Evolutionary conservation across 2,329 filamentous ascomycete species (phyloP).

Genomic region (Plenodomus biglobosus): DNA sequence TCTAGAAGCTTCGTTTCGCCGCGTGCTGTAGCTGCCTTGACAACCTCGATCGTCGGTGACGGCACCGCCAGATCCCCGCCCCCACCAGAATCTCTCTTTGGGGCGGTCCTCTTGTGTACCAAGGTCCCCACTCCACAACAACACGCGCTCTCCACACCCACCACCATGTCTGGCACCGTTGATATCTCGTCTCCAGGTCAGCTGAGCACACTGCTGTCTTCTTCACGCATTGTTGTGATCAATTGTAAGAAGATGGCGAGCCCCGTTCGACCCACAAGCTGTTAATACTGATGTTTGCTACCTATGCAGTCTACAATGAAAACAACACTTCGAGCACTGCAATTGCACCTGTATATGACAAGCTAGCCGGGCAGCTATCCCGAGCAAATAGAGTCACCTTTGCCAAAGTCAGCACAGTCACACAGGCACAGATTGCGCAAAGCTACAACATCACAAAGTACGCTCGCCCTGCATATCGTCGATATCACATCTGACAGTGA

Average conservation of each 20-base stretch:
- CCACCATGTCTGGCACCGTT: conserved; percentile 50
- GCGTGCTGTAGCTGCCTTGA: conserved; percentile 18
- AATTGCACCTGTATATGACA: conserved; percentile 81
- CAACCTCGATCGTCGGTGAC: conserved; percentile 13
- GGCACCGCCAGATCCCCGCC: conserved; percentile 21
- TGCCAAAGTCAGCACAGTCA: conserved; percentile 81
- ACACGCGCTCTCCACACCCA: conserved; percentile 13
- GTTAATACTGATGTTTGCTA: conserved; percentile 22
- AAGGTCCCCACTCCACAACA: conserved; percentile 21
- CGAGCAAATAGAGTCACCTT: conserved; percentile 75
- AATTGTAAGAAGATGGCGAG: conserved; percentile 68
- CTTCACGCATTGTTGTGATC: conserved; percentile 77
- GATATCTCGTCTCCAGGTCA: conserved; percentile 48
- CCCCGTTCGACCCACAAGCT: conserved; percentile 19
- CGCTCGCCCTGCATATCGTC: conserved; percentile 27
- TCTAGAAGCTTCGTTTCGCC: conserved; percentile 32
- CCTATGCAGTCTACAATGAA: conserved; percentile 73
- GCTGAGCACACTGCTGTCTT: conserved; percentile 62
- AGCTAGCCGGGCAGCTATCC: conserved; percentile 70
- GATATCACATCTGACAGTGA: conserved; percentile 9
- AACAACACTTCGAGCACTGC: conserved; percentile 84
- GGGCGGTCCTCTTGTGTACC: conserved; percentile 8
- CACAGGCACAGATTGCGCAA: conserved; percentile 70
- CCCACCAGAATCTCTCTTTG: conserved; percentile 17
- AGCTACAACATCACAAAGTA: conserved; percentile 72